phyloP scores from a whole-genome alignment of 495 filamentous ascomycete species.

The Melanomma pulvis-pyrius region DNA sequence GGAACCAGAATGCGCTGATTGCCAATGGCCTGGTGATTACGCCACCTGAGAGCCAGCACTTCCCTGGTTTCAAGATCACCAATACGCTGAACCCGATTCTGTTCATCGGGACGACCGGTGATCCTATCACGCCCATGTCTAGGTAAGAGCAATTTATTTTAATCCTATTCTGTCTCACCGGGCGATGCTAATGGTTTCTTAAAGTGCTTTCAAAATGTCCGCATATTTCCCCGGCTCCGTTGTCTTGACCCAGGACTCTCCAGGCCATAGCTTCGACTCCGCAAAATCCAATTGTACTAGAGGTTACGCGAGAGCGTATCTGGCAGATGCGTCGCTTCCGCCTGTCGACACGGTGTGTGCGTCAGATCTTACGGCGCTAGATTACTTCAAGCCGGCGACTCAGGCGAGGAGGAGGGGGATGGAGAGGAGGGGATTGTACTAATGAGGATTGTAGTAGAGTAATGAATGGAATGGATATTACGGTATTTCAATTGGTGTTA shows the following conservation, averaged over 20 bases:
- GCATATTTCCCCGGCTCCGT: slow-evolving; percentile 53
- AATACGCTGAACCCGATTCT: slow-evolving; percentile 55
- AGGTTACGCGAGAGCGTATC: not conserved
- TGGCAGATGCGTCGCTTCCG: slow-evolving; percentile 1
- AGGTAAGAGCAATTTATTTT: slow-evolving; percentile 1
- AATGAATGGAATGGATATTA: not conserved
- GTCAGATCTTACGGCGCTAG: not conserved
- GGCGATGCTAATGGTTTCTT: not conserved
- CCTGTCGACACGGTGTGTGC: not conserved
- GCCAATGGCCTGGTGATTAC: not conserved
- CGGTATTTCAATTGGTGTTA: not conserved
- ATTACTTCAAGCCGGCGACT: not conserved
- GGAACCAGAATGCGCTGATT: not conserved
- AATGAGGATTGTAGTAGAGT: not conserved
- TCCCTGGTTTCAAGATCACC: slow-evolving; percentile 48
- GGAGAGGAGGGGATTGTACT: not conserved
- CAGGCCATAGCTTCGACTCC: slow-evolving; percentile 42
- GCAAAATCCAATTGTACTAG: not conserved
- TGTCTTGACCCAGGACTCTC: slow-evolving; percentile 56
- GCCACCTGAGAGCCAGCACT: slow-evolving; percentile 1
- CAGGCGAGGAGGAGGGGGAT: not conserved
- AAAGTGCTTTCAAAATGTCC: slow-evolving; percentile 52
- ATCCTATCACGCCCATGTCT: slow-evolving; percentile 58
- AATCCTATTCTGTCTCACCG: not conserved
- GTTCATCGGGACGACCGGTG: slow-evolving; percentile 56